Evolutionary conservation across 495 filamentous ascomycete genomes (phyloP).

Genomic region (Daldinia childiae): DNA sequence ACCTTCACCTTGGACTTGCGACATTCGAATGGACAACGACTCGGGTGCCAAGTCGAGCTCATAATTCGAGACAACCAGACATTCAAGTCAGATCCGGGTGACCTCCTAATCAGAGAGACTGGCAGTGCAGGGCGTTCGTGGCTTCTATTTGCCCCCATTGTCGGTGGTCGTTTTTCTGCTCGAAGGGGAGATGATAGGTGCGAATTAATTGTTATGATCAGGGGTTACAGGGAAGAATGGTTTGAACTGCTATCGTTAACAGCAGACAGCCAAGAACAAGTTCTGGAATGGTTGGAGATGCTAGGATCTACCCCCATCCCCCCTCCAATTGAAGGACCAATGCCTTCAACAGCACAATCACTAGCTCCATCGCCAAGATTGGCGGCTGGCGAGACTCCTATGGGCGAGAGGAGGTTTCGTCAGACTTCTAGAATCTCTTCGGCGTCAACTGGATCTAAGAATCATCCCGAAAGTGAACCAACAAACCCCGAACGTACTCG

Average conservation of each 20-base stretch:
- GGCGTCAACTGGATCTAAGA: slow-evolving; percentile 28
- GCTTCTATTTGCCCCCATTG: slow-evolving; percentile 89
- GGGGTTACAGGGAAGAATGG: slow-evolving; percentile 76
- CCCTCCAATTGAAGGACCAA: slow-evolving; percentile 57
- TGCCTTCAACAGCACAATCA: slow-evolving; percentile 27
- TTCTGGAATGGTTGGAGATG: slow-evolving; percentile 87
- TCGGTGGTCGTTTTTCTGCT: slow-evolving; percentile 75
- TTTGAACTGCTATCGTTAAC: slow-evolving; percentile 80
- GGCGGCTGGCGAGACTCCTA: slow-evolving; percentile 71
- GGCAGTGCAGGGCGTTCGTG: slow-evolving; percentile 75
- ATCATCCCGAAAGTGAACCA: slow-evolving; percentile 29
- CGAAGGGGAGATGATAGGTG: slow-evolving; percentile 74
- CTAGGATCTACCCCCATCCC: slow-evolving; percentile 80
- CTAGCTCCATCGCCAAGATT: slow-evolving; percentile 60
- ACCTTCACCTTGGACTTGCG: slow-evolving; percentile 84
- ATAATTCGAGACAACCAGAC: slow-evolving; percentile 79
- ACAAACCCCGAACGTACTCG: slow-evolving; percentile 45
- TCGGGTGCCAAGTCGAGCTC: slow-evolving; percentile 90
- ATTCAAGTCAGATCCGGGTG: slow-evolving; percentile 66
- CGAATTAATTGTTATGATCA: slow-evolving; percentile 86
- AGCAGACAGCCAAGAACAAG: slow-evolving; percentile 75
- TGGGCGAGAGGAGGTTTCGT: slow-evolving; percentile 69
- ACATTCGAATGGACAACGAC: slow-evolving; percentile 88
- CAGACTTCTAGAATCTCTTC: slow-evolving; percentile 37
- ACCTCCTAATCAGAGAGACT: slow-evolving; percentile 90